Percentiles rank a stretch among this genome's conserved stretches.
Conservation (phyloP, 371 early-diverging fungal species). For the Globomyces sp. region DNA sequence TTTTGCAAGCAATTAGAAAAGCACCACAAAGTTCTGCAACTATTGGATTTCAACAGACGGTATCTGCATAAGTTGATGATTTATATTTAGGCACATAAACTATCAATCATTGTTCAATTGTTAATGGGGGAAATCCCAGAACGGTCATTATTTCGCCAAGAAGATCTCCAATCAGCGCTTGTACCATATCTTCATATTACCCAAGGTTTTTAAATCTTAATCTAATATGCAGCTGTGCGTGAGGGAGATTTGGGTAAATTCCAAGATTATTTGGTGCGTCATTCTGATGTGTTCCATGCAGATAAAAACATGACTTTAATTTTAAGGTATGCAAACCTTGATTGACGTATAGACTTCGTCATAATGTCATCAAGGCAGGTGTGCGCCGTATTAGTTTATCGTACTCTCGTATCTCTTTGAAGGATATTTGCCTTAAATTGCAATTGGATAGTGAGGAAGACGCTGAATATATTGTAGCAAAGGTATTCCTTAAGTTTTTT, state of each 20-base stretch:
- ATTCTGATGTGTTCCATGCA: constrained; percentile 69
- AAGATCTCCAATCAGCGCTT: constrained; percentile 77
- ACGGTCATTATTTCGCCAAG: constrained; percentile 84
- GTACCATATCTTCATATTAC: constrained; percentile 90
- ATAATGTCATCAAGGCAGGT: constrained; percentile 98
- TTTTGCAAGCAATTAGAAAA: constrained; percentile 93
- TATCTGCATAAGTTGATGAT: constrained; percentile 1
- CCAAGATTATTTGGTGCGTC: constrained; percentile 79
- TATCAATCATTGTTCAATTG: constrained; percentile 91
- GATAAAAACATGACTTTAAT: constrained; percentile 91
- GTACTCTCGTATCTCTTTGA: constrained; percentile 93
- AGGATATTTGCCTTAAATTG: constrained; percentile 94
- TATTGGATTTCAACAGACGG: constrained; percentile 94
- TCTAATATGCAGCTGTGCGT: constrained; percentile 70
- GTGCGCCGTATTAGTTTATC: constrained; percentile 92
- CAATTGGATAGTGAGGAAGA: constrained; percentile 96
- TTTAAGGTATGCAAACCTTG: constrained; percentile 55
- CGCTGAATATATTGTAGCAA: constrained; percentile 97
- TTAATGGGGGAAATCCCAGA: constrained; percentile 98
- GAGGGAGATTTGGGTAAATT: constrained; percentile 91
- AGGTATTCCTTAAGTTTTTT: constrained; percentile 46
- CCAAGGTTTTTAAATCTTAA: constrained; percentile 59
- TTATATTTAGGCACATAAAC: constrained; percentile 71
- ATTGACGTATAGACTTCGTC: constrained; percentile 65
- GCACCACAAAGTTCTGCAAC: constrained; percentile 83